phyloP scores from a whole-genome alignment of 1,284 basidiomycete species.

The Singerocomus rubriflavus region DNA sequence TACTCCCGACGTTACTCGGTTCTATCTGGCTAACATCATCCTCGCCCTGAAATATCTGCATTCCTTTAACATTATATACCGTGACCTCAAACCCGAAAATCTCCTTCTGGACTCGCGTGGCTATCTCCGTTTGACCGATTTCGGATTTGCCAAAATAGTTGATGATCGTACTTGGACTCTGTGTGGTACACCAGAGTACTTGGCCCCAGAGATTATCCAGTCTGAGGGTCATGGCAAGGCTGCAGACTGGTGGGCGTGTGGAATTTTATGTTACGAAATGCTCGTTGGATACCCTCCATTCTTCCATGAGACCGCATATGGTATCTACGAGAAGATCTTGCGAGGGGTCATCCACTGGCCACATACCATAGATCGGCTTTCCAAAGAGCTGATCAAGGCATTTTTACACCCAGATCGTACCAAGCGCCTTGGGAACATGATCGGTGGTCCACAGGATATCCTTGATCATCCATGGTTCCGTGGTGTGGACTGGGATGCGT shows the following conservation, averaged over 20 bases:
- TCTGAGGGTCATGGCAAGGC: conserved; percentile 98
- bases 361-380: conserved; percentile 78
- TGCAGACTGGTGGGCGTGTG: conserved; percentile 99
- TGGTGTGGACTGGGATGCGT: conserved; percentile 85
- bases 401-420: conserved; percentile 94
- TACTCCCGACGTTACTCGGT: conserved; percentile 96
- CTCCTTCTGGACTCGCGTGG: conserved; percentile 93
- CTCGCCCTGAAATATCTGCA: conserved; percentile 96
- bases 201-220: conserved; percentile 94
- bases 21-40: conserved; percentile 97
- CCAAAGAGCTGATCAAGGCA: conserved; percentile 73
- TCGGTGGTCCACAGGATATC: conserved; percentile 87
- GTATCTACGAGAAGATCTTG: conserved; percentile 93
- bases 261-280: conserved; percentile 97
- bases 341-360: conserved; percentile 93
- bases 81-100: conserved; percentile 98
- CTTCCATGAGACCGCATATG: conserved; percentile 92
- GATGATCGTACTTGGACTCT: conserved; percentile 99
- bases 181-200: conserved; percentile 97
- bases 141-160: conserved; percentile 98
- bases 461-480: conserved; percentile 95
- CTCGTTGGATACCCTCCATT: conserved; percentile 92
- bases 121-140: conserved; percentile 96
- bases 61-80: conserved; percentile 98
- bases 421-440: conserved; percentile 93